Conservation (phyloP, 2,329 filamentous ascomycete species). For the Penicillium sp. region DNA sequence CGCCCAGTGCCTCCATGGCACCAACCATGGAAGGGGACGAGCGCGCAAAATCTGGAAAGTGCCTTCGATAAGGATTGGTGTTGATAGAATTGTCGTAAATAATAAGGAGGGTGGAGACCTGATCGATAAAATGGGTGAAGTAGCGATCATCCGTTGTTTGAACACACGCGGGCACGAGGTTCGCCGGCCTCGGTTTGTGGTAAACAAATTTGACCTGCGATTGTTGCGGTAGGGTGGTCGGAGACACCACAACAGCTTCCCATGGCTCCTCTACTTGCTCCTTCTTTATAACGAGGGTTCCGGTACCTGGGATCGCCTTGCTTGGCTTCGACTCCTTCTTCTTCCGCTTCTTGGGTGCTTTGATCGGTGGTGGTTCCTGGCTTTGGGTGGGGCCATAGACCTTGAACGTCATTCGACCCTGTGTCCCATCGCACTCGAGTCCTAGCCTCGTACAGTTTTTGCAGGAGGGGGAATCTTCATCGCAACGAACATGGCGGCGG, state of each 20-base stretch:
- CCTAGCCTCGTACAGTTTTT: constrained; percentile 39
- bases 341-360: constrained; percentile 19
- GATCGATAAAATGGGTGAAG: constrained; percentile 37
- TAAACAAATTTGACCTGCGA: constrained; percentile 24
- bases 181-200: constrained; percentile 22
- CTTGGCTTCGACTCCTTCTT: constrained; percentile 19
- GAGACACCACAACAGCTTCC: constrained; percentile 28
- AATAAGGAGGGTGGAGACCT: constrained; percentile 34
- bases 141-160: constrained; percentile 32
- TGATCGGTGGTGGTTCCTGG: constrained; percentile 13
- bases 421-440: constrained; percentile 33
- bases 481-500: constrained; percentile 41
- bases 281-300: constrained; percentile 5
- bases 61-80: constrained; percentile 37
- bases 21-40: constrained; percentile 36
- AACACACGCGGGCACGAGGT: constrained; percentile 20
- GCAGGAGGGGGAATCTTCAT: constrained; percentile 38
- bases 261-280: constrained; percentile 9
- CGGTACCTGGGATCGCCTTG: constrained; percentile 7
- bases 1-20: constrained; percentile 43
- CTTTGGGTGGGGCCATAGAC: constrained; percentile 33
- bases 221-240: constrained; percentile 21
- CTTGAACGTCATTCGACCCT: constrained; percentile 41
- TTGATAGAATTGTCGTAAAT: constrained; percentile 39
- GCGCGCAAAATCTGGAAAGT: constrained; percentile 35